Percentiles rank a stretch among this genome's conserved stretches.
These are phyloP conservation scores for Chalciporus piperatus DNA, from an alignment of 768 basidiomycete genomes.

Conservation along the genomic window DNA sequence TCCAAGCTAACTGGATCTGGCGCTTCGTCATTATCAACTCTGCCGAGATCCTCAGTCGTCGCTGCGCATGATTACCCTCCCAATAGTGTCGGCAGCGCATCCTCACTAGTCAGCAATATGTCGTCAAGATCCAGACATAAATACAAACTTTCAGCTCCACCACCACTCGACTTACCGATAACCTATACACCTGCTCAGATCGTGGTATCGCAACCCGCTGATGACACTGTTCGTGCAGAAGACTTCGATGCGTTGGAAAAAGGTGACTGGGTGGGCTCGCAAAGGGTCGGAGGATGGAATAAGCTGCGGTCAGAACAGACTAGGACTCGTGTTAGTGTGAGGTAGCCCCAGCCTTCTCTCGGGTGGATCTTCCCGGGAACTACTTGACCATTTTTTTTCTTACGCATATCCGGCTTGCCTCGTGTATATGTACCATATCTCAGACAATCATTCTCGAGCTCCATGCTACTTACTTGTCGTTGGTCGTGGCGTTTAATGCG, in stretches of 20 bases:
- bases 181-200: conserved; percentile 20
- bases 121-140: conserved; percentile 27
- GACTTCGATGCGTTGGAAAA: conserved; percentile 39
- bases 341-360: conserved; percentile 18
- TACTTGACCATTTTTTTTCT: background rate
- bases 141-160: conserved; percentile 34
- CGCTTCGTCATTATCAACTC: conserved; percentile 16
- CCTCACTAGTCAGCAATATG: conserved; percentile 11
- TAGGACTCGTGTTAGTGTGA: conserved; percentile 31
- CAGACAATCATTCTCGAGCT: conserved; percentile 3
- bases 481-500: background rate
- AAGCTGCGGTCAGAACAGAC: conserved; percentile 38
- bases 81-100: conserved; percentile 42
- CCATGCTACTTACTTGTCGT: background rate
- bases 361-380: background rate
- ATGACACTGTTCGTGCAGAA: conserved; percentile 1
- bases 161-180: conserved; percentile 39
- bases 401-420: background rate
- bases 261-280: conserved; percentile 51
- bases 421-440: conserved; percentile 18
- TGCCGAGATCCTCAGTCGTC: background rate
- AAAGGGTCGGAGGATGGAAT: conserved; percentile 48
- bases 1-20: conserved; percentile 10
- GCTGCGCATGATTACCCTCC: conserved; percentile 53
- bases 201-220: background rate